Evolutionary conservation across 2,329 filamentous ascomycete species (phyloP).

Genomic region (Colletotrichum graminicola): DNA sequence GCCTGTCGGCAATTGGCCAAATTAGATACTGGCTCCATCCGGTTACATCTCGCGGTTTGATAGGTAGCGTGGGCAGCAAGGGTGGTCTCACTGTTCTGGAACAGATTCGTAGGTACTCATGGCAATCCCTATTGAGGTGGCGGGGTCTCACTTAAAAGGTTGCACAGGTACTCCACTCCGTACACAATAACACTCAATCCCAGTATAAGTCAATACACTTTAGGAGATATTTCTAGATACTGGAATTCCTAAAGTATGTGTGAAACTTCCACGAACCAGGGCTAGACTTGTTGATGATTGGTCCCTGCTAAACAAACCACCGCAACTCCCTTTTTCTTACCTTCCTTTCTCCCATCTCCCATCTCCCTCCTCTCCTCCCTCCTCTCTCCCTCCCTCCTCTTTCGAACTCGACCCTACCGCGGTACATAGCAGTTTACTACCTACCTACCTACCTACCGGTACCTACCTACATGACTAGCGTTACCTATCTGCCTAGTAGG

Average conservation of each 20-base stretch:
- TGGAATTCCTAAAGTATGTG: neutral
- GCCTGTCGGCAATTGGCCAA: conserved; percentile 2
- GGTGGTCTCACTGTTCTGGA: conserved; percentile 3
- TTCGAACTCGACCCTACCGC: neutral
- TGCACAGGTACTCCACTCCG: too few species aligned
- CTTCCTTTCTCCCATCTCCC: neutral
- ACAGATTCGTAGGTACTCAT: neutral
- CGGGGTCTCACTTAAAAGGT: too few species aligned
- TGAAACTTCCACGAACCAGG: conserved; percentile 31
- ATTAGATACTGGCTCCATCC: conserved; percentile 20
- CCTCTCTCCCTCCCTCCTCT: too few species aligned
- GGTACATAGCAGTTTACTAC: too few species aligned
- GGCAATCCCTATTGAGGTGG: conserved; percentile 7
- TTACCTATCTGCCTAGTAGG: too few species aligned
- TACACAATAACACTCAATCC: too few species aligned
- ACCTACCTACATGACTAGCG: too few species aligned
- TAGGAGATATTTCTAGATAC: too few species aligned
- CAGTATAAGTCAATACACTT: too few species aligned
- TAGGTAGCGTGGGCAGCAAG: conserved; percentile 22
- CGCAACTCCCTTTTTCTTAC: conserved; percentile 6
- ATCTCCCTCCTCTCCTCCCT: neutral
- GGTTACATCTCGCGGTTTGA: conserved; percentile 35
- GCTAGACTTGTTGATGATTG: conserved; percentile 24
- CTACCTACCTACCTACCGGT: neutral
- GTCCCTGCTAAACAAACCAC: neutral